Evolutionary conservation across 2,329 filamentous ascomycete species (phyloP).

Genomic region (Arthrocladium fulminans): DNA sequence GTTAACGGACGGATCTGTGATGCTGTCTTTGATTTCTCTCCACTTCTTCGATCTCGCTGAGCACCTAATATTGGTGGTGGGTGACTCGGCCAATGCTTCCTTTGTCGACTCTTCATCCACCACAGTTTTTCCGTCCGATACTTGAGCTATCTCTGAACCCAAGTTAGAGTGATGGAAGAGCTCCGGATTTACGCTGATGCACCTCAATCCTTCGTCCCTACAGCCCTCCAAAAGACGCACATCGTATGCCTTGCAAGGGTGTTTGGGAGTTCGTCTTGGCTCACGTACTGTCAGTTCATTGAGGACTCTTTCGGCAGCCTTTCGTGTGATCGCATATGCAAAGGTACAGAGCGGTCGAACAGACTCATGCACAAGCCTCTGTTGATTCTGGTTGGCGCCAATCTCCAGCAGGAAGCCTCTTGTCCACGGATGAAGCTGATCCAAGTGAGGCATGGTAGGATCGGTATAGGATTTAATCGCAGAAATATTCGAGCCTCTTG

Average conservation of each 20-base stretch:
- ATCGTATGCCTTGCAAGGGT: constrained; percentile 30
- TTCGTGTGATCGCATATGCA: constrained; percentile 32
- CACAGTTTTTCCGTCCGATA: not conserved
- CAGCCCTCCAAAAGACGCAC: constrained; percentile 28
- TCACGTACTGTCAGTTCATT: constrained; percentile 12
- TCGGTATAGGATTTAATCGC: constrained; percentile 23
- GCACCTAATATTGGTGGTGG: constrained; percentile 8
- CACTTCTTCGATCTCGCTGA: constrained; percentile 8
- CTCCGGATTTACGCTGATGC: constrained; percentile 32
- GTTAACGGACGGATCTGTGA: constrained; percentile 1
- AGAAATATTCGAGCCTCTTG: constrained; percentile 14
- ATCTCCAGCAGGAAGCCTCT: constrained; percentile 12
- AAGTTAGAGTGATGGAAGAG: constrained; percentile 26
- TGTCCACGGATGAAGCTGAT: constrained; percentile 17
- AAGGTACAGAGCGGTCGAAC: constrained; percentile 28
- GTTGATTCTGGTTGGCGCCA: constrained; percentile 9
- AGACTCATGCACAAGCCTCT: constrained; percentile 25
- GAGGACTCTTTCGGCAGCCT: constrained; percentile 32
- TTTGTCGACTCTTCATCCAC: not conserved
- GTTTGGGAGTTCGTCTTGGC: constrained; percentile 18
- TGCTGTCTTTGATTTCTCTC: constrained; percentile 2
- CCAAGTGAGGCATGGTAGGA: constrained; percentile 21
- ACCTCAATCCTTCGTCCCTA: constrained; percentile 25
- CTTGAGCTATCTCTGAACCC: constrained; percentile 7
- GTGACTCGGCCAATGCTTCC: not conserved